phyloP scores from a whole-genome alignment of 2,329 filamentous ascomycete species.

The Penicillium sp. region DNA sequence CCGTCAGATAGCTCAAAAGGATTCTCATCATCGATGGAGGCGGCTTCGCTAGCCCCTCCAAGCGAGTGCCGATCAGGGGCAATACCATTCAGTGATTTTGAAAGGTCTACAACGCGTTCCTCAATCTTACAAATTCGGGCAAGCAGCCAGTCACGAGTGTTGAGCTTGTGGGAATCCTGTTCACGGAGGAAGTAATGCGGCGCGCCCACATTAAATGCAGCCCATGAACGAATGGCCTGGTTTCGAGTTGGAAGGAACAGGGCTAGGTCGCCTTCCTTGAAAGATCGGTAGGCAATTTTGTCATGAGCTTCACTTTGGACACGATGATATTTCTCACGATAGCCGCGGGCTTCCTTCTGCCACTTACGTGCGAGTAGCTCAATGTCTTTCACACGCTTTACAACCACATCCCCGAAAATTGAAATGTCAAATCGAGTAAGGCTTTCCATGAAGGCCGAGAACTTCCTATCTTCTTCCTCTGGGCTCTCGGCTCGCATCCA shows the following conservation, averaged over 20 bases:
- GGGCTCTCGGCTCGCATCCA: conserved; percentile 74
- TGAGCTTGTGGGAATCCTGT: conserved; percentile 81
- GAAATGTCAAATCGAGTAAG: conserved; percentile 81
- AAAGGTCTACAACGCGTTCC: conserved; percentile 89
- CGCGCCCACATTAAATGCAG: conserved; percentile 95
- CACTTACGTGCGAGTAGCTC: conserved; percentile 92
- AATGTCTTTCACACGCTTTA: conserved; percentile 87
- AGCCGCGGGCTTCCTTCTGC: conserved; percentile 81
- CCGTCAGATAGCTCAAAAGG: conserved; percentile 96
- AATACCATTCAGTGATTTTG: conserved; percentile 65
- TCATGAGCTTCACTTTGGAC: conserved; percentile 84
- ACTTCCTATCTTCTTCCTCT: conserved; percentile 69
- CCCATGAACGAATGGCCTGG: conserved; percentile 92
- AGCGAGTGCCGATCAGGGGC: conserved; percentile 54
- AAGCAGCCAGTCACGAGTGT: conserved; percentile 90
- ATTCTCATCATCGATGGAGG: conserved; percentile 80
- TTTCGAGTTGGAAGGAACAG: conserved; percentile 93
- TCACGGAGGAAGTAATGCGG: conserved; percentile 97
- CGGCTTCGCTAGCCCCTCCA: conserved; percentile 53
- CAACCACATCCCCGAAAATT: conserved; percentile 77
- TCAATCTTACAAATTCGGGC: conserved; percentile 89
- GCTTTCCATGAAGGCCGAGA: conserved; percentile 69
- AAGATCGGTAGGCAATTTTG: conserved; percentile 92
- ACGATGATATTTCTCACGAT: conserved; percentile 80
- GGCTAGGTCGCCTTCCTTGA: conserved; percentile 94